Base-by-base conservation (phyloP, 129 eudicot genomes). In the Ambrosia artemisiifolia region DNA sequence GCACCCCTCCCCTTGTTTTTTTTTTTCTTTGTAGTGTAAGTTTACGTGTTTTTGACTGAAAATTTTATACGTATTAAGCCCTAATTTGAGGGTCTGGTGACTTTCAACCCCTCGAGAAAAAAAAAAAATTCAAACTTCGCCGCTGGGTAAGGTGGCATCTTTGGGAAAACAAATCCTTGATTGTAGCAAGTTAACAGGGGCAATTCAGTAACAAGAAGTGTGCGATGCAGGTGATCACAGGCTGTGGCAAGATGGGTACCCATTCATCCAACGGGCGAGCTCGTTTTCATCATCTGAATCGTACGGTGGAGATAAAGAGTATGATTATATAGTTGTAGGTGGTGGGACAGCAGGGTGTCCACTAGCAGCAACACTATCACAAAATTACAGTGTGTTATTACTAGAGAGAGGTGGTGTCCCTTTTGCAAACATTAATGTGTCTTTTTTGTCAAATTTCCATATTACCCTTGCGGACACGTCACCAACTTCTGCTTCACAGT, bases 311-410 rank as follows among this genome's bases (percentile, higher is more conserved):
- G 47, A 65, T 11, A 78, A 69, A 53, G 20, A 54, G 35, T 94
- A 82, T 53, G 97, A 94, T 44, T 94, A 90, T 70, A 94, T 94
- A 54, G 75, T 94, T 0, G 89, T 94, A 0, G 99, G 99, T 2
- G 99, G 99, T 19, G 99, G 99, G 33, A 94, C 99, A 36, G 96
- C 95, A 6, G 99, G 99, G 24, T 94, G 99, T 67, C 99, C 99
- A 10, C 74, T 94, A 75, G 97, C 99, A 11, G 88, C 99, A n/a
- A 94, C 99, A 3, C 75, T 94, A 48, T 90, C 99, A 5, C 79
- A 65, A 54, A 90, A 94, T 36, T 94, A 69, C 82, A 88, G 81
- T 1, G 99, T 94, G 16, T 34, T 94, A 69, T 72, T 94, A 62
- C 66, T 94, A 71, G 99, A 94, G 61, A 82, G 99, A 65, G 99